A percentile compares a stretch with the other conserved stretches of the same genome.
Conservation (phyloP, 441 rosid species). For the Rhodomyrtus psidioides region DNA sequence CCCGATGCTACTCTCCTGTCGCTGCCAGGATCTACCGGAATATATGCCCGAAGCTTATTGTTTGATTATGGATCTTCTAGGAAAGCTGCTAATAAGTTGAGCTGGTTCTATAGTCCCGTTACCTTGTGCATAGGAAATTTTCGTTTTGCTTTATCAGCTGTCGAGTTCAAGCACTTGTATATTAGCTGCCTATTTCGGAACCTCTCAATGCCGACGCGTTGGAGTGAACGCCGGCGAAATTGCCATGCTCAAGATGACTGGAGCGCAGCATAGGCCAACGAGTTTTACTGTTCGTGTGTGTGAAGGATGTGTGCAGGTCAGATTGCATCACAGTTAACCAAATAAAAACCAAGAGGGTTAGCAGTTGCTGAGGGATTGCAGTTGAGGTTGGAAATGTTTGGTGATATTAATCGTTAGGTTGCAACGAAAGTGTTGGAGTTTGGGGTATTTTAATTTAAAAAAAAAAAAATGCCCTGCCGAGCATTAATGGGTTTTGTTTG, state of each 20-base stretch:
- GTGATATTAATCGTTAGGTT: background rate
- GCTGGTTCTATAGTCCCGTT: fast-evolving
- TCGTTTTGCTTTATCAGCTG: background rate
- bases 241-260: background rate
- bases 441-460: background rate
- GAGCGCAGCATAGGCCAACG: background rate
- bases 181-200: background rate
- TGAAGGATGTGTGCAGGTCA: too few relatives aligned
- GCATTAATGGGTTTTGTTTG: background rate
- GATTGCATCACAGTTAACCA: background rate
- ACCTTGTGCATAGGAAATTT: background rate
- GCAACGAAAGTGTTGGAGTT: background rate
- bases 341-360: background rate
- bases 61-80: background rate
- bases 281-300: background rate
- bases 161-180: background rate
- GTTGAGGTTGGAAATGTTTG: background rate
- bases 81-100: background rate
- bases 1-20: fast-evolving
- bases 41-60: background rate
- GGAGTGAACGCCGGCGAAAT: background rate
- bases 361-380: background rate
- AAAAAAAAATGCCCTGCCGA: background rate
- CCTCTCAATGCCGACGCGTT: background rate
- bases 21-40: fast-evolving